Percentiles rank a stretch among this genome's conserved stretches.
Evolutionary conservation across 2,329 filamentous ascomycete genomes (phyloP).

Genomic region (Talaromyces pinophilus): DNA sequence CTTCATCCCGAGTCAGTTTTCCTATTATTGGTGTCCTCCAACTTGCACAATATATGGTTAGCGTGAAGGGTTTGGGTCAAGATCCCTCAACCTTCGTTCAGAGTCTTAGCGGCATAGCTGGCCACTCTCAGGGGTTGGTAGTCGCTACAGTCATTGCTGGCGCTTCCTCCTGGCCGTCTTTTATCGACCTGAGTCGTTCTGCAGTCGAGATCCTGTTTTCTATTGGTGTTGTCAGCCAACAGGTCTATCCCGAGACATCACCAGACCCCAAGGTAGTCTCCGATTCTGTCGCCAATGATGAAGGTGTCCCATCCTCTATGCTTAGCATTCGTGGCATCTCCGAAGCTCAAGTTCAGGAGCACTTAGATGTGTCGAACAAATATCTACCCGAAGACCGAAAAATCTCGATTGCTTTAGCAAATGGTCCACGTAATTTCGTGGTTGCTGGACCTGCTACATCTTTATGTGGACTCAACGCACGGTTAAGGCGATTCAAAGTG

Average conservation of each 20-base stretch:
- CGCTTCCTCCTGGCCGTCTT: background rate
- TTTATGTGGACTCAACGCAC: constrained; percentile 92
- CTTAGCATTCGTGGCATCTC: constrained; percentile 11
- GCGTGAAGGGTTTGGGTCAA: constrained; percentile 85
- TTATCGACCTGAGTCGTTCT: background rate
- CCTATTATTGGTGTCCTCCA: constrained; percentile 95
- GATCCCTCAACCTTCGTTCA: constrained; percentile 78
- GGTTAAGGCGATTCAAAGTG: constrained; percentile 75
- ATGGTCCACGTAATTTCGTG: constrained; percentile 94
- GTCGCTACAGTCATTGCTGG: constrained; percentile 2
- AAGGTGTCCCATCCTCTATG: background rate
- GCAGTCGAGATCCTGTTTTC: background rate
- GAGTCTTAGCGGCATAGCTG: background rate
- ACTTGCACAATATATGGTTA: constrained; percentile 90
- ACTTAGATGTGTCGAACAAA: background rate
- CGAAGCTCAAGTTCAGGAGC: background rate
- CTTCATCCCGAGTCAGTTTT: constrained; percentile 92
- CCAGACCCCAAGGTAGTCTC: background rate
- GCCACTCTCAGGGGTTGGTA: constrained; percentile 6
- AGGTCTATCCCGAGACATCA: constrained; percentile 5
- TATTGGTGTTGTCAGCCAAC: background rate
- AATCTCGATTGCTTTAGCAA: constrained; percentile 91
- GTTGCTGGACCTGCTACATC: constrained; percentile 95
- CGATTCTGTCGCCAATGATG: background rate
- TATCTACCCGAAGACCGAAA: constrained; percentile 73